Conservation (phyloP, 768 basidiomycete species). For the Termitomyces sp. region DNA sequence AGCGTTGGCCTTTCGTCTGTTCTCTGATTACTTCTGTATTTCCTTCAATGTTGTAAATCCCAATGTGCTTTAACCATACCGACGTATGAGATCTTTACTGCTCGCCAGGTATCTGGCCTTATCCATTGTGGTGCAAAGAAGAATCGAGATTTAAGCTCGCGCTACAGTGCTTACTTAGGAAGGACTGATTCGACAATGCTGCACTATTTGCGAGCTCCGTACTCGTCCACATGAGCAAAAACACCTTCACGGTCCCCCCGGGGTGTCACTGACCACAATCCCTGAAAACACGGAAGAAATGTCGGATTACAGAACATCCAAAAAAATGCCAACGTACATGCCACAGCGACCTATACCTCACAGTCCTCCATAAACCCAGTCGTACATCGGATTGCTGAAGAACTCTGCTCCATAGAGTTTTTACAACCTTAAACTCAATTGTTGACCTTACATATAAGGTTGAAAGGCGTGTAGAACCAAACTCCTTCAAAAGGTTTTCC, state of each 20-base stretch:
- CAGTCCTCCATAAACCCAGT: background rate
- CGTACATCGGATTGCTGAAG: background rate
- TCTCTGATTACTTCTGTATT: background rate
- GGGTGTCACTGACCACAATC: background rate
- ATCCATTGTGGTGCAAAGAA: no score
- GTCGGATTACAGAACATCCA: background rate
- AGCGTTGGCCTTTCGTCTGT: background rate
- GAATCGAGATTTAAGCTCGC: background rate
- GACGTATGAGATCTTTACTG: background rate
- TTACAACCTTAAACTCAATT: background rate
- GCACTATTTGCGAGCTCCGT: background rate
- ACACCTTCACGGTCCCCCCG: background rate
- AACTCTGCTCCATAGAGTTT: background rate
- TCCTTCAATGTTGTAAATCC: background rate
- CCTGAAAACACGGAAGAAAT: background rate
- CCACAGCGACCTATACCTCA: background rate
- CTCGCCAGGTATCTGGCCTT: no score
- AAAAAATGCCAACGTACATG: background rate
- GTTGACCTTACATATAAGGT: background rate
- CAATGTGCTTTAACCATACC: background rate
- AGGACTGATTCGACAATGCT: background rate
- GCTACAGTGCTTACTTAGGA: background rate
- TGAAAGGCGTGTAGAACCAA: background rate
- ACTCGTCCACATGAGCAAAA: slow-evolving; percentile 6
- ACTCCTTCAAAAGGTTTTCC: background rate